Evolutionary conservation across 768 basidiomycete species (phyloP).

Genomic region (Cystobasidium tubakii): DNA sequence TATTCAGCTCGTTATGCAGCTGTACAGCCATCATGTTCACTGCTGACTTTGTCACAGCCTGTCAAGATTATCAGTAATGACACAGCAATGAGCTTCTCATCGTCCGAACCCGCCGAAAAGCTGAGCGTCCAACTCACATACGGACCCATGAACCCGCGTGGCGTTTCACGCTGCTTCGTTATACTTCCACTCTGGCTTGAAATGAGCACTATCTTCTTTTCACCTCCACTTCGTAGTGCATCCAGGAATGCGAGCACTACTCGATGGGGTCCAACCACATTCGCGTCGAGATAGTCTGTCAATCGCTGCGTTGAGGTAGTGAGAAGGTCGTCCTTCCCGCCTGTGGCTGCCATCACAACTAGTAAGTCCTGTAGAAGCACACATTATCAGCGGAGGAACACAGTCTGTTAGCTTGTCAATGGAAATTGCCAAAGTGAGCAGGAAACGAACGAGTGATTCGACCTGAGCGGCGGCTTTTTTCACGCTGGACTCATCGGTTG

Average conservation of each 20-base stretch:
- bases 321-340: constrained; percentile 8
- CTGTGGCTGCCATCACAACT: not conserved
- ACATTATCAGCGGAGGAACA: no score
- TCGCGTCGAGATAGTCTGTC: constrained; percentile 10
- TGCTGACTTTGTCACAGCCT: constrained; percentile 17
- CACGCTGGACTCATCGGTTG: not conserved
- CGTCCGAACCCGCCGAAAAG: no score
- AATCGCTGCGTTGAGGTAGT: not conserved
- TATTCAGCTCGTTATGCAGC: constrained; percentile 9
- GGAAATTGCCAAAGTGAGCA: not conserved
- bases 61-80: not conserved
- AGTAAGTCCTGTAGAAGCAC: constrained; percentile 5
- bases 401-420: no score
- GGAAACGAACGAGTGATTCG: not conserved
- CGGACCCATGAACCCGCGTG: not conserved
- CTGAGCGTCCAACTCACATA: constrained; percentile 1
- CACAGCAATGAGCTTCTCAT: no score
- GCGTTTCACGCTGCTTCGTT: not conserved
- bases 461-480: constrained; percentile 1
- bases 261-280: constrained; percentile 18
- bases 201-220: constrained; percentile 8
- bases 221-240: not conserved
- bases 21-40: constrained; percentile 22
- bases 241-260: constrained; percentile 3
- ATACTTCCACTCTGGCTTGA: not conserved